These are phyloP conservation scores for Hanseniaspora thailandica DNA, from an alignment of 805 yeast species.

Conservation along the genomic window DNA sequence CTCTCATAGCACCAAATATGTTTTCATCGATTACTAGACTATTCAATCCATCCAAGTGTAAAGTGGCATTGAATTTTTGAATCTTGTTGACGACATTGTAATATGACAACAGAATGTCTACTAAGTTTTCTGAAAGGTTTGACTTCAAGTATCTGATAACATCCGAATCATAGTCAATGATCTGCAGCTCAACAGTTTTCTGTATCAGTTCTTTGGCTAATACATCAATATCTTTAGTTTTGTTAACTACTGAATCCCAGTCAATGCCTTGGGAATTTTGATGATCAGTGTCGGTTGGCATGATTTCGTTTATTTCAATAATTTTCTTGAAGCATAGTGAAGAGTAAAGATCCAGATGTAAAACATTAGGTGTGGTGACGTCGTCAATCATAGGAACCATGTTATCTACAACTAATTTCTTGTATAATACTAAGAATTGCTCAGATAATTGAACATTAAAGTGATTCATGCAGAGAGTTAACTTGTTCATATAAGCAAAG, in stretches of 20 bases:
- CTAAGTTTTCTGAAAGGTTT: background rate
- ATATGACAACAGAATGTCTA: background rate
- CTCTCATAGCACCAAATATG: constrained; percentile 1
- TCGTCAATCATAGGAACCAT: constrained; percentile 13
- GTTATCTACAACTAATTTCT: constrained; percentile 16
- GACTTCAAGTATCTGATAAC: background rate
- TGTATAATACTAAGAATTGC: constrained; percentile 18
- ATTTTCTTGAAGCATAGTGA: background rate
- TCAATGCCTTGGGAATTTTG: background rate
- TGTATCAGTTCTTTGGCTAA: background rate
- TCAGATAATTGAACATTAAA: constrained; percentile 22
- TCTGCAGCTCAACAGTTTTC: background rate
- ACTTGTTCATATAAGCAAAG: constrained; percentile 22
- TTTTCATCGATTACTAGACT: background rate
- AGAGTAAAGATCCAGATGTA: constrained; percentile 7
- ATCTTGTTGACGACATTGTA: background rate
- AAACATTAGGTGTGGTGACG: background rate
- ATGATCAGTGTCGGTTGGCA: background rate
- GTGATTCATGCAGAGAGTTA: constrained; percentile 23
- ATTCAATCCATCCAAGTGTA: background rate
- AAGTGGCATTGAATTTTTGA: background rate
- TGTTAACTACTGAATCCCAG: background rate
- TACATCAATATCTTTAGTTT: background rate
- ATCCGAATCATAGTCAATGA: constrained; percentile 8
- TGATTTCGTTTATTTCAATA: background rate